Evolutionary conservation across 345 rosid species (phyloP).

Genomic region (Dimocarpus longan): DNA sequence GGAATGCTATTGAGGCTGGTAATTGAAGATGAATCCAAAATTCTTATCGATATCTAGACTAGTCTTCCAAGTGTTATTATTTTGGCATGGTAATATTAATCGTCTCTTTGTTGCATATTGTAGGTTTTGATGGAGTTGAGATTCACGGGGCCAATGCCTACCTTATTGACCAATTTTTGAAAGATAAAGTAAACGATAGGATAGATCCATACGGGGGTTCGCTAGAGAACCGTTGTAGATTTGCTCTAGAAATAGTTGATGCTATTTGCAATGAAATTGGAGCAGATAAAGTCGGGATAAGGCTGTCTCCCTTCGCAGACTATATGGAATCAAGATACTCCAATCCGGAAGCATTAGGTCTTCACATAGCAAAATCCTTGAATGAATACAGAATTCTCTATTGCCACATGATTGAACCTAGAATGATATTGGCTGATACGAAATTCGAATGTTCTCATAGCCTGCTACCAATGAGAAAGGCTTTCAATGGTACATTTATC

Average conservation of each 20-base stretch:
- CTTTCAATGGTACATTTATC: conserved; percentile 65
- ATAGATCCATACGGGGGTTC: conserved; percentile 75
- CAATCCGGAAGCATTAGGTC: conserved; percentile 59
- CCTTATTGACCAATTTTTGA: conserved; percentile 73
- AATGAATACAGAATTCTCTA: conserved; percentile 54
- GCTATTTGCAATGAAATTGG: conserved; percentile 70
- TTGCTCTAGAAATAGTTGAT: conserved; percentile 63
- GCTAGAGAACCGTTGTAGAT: conserved; percentile 67
- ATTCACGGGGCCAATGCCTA: conserved; percentile 79
- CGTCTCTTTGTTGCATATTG: background rate
- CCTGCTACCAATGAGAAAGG: conserved; percentile 59
- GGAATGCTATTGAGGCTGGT: background rate
- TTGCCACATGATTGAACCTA: conserved; percentile 69
- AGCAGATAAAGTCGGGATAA: conserved; percentile 63
- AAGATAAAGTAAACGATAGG: conserved; percentile 69
- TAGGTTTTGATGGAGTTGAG: conserved; percentile 85
- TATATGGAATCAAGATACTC: conserved; percentile 59
- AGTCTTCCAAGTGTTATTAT: no score
- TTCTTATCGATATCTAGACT: no score
- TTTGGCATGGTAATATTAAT: background rate
- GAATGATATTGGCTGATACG: conserved; percentile 43
- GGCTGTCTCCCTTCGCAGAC: conserved; percentile 62
- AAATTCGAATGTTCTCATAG: conserved; percentile 25
- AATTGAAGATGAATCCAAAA: no score
- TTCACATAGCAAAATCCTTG: conserved; percentile 58